Evolutionary conservation across 2,329 filamentous ascomycete genomes (phyloP).

Genomic region (Aspergillus sp.): DNA sequence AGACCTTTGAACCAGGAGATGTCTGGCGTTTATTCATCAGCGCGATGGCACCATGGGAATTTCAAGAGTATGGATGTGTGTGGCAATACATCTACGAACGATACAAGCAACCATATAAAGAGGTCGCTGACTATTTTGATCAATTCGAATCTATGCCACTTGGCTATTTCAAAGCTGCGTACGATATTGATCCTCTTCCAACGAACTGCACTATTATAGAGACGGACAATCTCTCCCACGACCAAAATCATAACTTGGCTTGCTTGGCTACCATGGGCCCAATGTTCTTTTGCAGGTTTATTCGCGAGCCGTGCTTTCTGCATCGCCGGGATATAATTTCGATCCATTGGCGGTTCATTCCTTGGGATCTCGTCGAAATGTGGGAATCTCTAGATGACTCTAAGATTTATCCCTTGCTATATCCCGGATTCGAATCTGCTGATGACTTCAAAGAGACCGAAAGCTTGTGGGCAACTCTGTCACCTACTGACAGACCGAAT

Average conservation of each 20-base stretch:
- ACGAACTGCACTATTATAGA: not conserved
- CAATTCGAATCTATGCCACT: not conserved
- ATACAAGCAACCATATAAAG: not conserved
- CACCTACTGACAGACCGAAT: constrained; percentile 12
- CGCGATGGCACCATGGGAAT: constrained; percentile 22
- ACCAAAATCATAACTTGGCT: not conserved
- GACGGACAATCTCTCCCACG: not conserved
- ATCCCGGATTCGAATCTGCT: constrained; percentile 16
- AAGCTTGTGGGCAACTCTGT: constrained; percentile 6
- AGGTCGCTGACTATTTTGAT: constrained; percentile 7
- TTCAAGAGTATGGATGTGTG: constrained; percentile 21
- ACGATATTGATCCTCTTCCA: constrained; percentile 5
- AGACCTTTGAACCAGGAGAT: constrained; percentile 6
- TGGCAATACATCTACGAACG: constrained; percentile 8
- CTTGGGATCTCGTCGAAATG: not conserved
- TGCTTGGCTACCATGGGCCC: constrained; percentile 14
- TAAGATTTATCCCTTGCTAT: constrained; percentile 6
- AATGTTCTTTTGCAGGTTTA: constrained; percentile 13
- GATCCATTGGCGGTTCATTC: not conserved
- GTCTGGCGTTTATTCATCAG: constrained; percentile 19
- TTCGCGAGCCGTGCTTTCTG: constrained; percentile 3
- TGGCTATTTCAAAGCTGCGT: not conserved
- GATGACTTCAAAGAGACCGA: constrained; percentile 1
- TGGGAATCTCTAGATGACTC: too few species aligned
- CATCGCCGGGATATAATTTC: constrained; percentile 14